phyloP scores from a whole-genome alignment of 2,329 filamentous ascomycete genomes.

The Aspergillus ruber region DNA sequence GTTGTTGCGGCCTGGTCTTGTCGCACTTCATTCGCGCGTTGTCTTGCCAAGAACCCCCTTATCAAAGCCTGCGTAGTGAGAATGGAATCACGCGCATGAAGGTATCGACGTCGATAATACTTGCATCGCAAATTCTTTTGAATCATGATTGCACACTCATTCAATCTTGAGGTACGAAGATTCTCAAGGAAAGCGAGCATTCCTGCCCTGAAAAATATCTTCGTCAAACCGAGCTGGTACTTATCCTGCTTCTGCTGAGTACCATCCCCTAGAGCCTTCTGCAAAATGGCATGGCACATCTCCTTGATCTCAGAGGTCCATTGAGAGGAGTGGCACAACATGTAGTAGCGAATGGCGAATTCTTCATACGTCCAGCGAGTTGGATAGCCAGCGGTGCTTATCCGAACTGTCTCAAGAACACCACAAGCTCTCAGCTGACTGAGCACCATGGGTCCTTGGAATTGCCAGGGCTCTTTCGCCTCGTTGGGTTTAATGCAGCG shows the following conservation, averaged over 20 bases:
- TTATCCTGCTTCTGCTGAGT: slow-evolving; percentile 75
- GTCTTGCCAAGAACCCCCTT: slow-evolving; percentile 71
- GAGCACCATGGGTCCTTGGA: slow-evolving; percentile 97
- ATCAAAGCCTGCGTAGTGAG: slow-evolving; percentile 71
- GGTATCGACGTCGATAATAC: slow-evolving; percentile 86
- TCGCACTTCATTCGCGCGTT: slow-evolving; percentile 70
- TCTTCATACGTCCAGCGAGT: slow-evolving; percentile 99
- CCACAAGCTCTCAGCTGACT: slow-evolving; percentile 95
- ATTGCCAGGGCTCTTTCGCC: slow-evolving; percentile 93
- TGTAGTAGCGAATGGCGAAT: slow-evolving; percentile 95
- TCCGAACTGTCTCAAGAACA: slow-evolving; percentile 96
- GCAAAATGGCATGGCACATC: slow-evolving; percentile 89
- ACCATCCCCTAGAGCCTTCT: slow-evolving; percentile 75
- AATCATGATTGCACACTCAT: slow-evolving; percentile 92
- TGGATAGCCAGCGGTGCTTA: slow-evolving; percentile 94
- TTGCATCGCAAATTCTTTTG: slow-evolving; percentile 96
- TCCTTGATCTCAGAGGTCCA: slow-evolving; percentile 92
- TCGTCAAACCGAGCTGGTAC: slow-evolving; percentile 94
- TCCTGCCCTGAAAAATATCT: slow-evolving; percentile 98
- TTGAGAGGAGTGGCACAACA: slow-evolving; percentile 80
- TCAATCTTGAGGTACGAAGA: slow-evolving; percentile 79
- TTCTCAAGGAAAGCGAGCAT: slow-evolving; percentile 99
- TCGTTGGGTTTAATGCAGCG: slow-evolving; percentile 99
- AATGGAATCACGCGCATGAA: slow-evolving; percentile 77
- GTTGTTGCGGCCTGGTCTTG: slow-evolving; percentile 82